These are phyloP conservation scores for Nemania abortiva DNA, from an alignment of 2,329 filamentous ascomycete species.

Conservation along the genomic window DNA sequence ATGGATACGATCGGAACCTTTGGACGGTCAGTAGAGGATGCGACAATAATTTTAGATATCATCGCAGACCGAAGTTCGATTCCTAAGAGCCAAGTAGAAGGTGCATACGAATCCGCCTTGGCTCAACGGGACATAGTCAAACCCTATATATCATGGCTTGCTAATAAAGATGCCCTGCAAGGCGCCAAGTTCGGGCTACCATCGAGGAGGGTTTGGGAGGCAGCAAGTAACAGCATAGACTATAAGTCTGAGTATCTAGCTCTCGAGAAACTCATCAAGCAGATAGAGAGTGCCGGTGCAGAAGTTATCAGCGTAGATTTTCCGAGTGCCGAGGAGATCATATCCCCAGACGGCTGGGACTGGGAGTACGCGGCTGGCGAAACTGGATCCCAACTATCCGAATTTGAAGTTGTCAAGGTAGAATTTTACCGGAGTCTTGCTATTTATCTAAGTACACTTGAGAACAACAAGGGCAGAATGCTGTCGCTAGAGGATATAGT, in stretches of 20 bases:
- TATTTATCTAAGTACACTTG: conserved; percentile 10
- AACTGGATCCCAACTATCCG: conserved; percentile 13
- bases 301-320: conserved; percentile 17
- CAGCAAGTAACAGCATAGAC: conserved; percentile 16
- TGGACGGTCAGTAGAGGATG: conserved; percentile 23
- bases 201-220: conserved; percentile 18
- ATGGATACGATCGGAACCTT: conserved; percentile 21
- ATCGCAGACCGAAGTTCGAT: conserved; percentile 8
- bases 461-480: conserved; percentile 10
- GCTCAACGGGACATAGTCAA: neutral
- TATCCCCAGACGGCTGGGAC: conserved; percentile 21
- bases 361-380: conserved; percentile 21
- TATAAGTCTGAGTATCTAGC: conserved; percentile 12
- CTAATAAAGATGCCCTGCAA: conserved; percentile 14
- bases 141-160: conserved; percentile 10
- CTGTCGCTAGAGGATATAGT: conserved; percentile 15
- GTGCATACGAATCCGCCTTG: neutral
- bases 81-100: neutral
- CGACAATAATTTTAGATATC: conserved; percentile 18
- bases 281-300: conserved; percentile 19
- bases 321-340: conserved; percentile 22
- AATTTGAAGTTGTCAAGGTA: conserved; percentile 23
- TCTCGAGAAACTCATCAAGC: neutral
- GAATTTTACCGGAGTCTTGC: conserved; percentile 17
- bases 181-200: conserved; percentile 21